Percentiles rank a stretch among this genome's conserved stretches.
These are phyloP conservation scores for Fusarium paranaense DNA, from an alignment of 2,329 filamentous ascomycete genomes.

Conservation along the genomic window DNA sequence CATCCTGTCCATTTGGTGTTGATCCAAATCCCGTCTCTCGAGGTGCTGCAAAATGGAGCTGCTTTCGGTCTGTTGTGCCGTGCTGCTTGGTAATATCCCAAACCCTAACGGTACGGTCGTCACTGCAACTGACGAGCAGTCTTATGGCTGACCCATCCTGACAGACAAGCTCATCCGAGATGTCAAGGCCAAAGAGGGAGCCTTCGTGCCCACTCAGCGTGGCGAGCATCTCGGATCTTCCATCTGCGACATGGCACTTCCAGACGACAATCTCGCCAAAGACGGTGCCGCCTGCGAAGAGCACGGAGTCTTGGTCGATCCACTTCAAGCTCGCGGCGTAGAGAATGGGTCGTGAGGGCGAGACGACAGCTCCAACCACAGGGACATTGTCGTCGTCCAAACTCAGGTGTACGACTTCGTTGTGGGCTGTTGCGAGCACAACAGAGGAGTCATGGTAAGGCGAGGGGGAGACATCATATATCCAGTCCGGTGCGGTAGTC, in stretches of 20 bases:
- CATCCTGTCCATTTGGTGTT: constrained; percentile 40
- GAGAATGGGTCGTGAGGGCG: constrained; percentile 83
- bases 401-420: constrained; percentile 74
- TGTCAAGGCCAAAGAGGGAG: constrained; percentile 89
- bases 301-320: constrained; percentile 66
- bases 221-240: constrained; percentile 57
- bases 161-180: constrained; percentile 67
- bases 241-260: constrained; percentile 68
- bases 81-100: constrained; percentile 80
- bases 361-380: constrained; percentile 63
- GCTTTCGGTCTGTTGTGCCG: constrained; percentile 1
- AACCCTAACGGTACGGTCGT: constrained; percentile 88
- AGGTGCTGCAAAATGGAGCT: constrained; percentile 47
- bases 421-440: constrained; percentile 86
- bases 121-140: constrained; percentile 91
- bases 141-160: constrained; percentile 58
- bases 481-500: constrained; percentile 76
- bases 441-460: constrained; percentile 57
- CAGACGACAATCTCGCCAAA: constrained; percentile 95
- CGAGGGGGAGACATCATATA: constrained; percentile 74
- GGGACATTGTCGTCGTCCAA: constrained; percentile 48
- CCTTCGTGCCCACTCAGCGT: constrained; percentile 82
- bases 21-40: constrained; percentile 73
- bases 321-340: constrained; percentile 84
- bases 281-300: constrained; percentile 89